Evolutionary conservation across 768 basidiomycete species (phyloP).

Genomic region (Candolleomyces aberdarensis): DNA sequence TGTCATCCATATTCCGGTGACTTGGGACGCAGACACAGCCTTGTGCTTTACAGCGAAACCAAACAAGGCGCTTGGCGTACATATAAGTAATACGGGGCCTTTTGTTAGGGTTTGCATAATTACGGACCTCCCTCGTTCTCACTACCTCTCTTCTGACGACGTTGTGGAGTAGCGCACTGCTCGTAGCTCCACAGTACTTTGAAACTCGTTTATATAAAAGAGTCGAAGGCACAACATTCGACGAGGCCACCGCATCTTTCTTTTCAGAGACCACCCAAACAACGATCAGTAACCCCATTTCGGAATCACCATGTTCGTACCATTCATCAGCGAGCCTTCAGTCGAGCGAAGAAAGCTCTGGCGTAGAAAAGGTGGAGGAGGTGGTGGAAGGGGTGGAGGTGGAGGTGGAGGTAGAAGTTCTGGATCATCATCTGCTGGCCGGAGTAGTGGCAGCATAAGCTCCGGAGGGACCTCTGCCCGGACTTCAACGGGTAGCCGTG

Average conservation of each 20-base stretch:
- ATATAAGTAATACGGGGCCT: too few species aligned
- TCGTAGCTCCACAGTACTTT: too few species aligned
- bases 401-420: not conserved
- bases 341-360: conserved; percentile 12
- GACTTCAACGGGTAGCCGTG: not conserved
- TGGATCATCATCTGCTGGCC: not conserved
- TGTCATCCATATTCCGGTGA: too few species aligned
- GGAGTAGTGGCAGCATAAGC: not conserved
- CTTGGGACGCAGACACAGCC: too few species aligned
- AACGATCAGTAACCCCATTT: not conserved
- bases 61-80: too few species aligned
- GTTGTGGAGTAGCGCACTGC: too few species aligned
- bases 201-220: too few species aligned
- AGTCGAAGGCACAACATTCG: too few species aligned
- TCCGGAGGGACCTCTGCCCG: not conserved
- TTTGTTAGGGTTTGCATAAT: too few species aligned
- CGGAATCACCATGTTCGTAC: conserved; percentile 19
- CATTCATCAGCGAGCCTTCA: conserved; percentile 22
- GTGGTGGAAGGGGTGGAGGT: conserved; percentile 8
- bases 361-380: conserved; percentile 22
- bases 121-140: too few species aligned
- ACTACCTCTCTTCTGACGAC: too few species aligned
- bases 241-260: not conserved
- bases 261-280: not conserved
- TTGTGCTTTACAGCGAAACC: too few species aligned